A percentile compares a stretch with the other conserved stretches of the same genome.
Evolutionary conservation across 2,329 filamentous ascomycete species (phyloP).

Genomic region (Calonectria pteridis): DNA sequence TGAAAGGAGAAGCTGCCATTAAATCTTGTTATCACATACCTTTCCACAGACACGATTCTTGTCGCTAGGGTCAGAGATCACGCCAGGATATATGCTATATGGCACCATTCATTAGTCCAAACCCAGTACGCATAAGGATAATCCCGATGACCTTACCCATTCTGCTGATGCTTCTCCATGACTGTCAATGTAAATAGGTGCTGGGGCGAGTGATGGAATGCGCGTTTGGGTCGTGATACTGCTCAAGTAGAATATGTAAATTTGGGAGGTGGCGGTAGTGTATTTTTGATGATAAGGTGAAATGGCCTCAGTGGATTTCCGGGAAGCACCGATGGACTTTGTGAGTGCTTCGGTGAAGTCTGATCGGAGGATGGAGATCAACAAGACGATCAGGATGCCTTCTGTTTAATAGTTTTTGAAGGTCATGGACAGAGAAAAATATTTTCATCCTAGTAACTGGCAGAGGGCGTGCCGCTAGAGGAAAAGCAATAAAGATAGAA

Average conservation of each 20-base stretch:
- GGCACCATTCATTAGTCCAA: not conserved
- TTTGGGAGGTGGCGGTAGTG: not conserved
- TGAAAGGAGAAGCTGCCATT: not conserved
- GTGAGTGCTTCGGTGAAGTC: not conserved
- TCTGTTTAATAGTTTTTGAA: not conserved
- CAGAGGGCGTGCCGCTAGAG: not conserved
- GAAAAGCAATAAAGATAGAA: not conserved
- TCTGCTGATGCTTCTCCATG: not conserved
- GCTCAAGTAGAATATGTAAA: not conserved
- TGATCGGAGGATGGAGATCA: not conserved
- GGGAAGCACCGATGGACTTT: not conserved
- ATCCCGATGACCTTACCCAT: not conserved
- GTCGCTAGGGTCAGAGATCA: not conserved
- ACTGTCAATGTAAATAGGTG: not conserved
- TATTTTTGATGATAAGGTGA: not conserved
- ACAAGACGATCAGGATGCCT: not conserved
- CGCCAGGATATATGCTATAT: not conserved
- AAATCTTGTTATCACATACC: not conserved
- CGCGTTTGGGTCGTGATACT: not conserved
- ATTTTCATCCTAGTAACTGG: not conserved
- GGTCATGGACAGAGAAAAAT: too few species aligned
- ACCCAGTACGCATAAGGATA: too few species aligned
- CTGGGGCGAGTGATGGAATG: not conserved
- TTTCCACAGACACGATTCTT: not conserved
- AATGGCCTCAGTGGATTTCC: not conserved